A percentile compares a stretch with the other conserved stretches of the same genome.
phyloP scores from a whole-genome alignment of 2,329 filamentous ascomycete genomes.

The Nothopassalora personata region DNA sequence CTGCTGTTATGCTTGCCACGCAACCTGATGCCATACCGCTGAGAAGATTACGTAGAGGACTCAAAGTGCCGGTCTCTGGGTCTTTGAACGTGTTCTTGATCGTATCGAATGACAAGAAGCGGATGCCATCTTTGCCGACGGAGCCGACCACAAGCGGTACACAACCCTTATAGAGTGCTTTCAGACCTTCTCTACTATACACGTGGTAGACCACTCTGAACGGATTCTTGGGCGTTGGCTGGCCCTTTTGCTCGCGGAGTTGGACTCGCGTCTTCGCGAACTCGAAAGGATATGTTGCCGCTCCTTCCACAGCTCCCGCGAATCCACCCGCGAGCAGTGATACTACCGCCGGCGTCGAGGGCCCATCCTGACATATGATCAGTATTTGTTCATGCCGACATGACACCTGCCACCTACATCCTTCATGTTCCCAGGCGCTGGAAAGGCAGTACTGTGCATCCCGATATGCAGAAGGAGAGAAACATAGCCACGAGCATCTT shows the following conservation, averaged over 20 bases:
- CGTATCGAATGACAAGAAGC: conserved; percentile 61
- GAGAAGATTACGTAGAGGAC: conserved; percentile 52
- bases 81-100: conserved; percentile 57
- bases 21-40: conserved; percentile 61
- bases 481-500: neutral
- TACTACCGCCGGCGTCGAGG: conserved; percentile 30
- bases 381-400: neutral
- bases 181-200: conserved; percentile 51
- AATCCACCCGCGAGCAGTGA: conserved; percentile 34
- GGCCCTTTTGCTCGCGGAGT: conserved; percentile 43
- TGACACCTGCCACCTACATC: conserved; percentile 4
- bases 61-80: conserved; percentile 51
- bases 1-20: conserved; percentile 57
- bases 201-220: conserved; percentile 53
- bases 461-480: neutral
- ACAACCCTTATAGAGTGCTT: conserved; percentile 60
- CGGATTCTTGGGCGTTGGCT: conserved; percentile 50
- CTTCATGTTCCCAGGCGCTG: conserved; percentile 12
- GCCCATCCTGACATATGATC: conserved; percentile 9
- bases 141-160: conserved; percentile 56
- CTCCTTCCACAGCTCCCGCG: conserved; percentile 33
- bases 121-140: conserved; percentile 59
- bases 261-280: conserved; percentile 63
- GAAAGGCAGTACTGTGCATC: neutral
- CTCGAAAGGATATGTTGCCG: conserved; percentile 55